Evolutionary conservation across 2,329 filamentous ascomycete genomes (phyloP).

Genomic region (Phyllosticta paracitricarpa): DNA sequence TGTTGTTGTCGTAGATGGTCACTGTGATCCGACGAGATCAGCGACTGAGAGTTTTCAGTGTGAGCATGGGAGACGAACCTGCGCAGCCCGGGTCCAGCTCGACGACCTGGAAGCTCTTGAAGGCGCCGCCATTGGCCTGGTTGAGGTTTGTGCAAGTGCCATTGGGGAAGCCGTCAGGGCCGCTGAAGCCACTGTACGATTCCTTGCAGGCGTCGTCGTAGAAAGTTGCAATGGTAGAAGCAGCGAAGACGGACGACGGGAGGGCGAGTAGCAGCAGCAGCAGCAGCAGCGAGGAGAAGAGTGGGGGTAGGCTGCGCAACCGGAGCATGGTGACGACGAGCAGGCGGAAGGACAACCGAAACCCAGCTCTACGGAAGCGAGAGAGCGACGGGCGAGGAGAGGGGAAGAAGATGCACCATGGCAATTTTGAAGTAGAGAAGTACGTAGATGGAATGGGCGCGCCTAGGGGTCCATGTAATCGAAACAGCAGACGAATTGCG

Average conservation of each 20-base stretch:
- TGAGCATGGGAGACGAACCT: background rate
- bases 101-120: constrained; percentile 3
- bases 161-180: constrained; percentile 5
- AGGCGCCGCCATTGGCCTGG: background rate
- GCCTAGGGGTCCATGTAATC: background rate
- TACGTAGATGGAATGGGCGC: background rate
- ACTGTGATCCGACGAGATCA: background rate
- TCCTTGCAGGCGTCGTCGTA: constrained; percentile 2
- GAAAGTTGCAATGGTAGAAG: background rate
- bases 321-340: background rate
- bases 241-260: background rate
- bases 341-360: background rate
- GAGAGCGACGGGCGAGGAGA: background rate
- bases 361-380: background rate
- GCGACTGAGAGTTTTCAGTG: too few relatives aligned
- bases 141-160: background rate
- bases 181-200: background rate
- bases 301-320: background rate
- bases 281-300: background rate
- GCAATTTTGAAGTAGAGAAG: background rate
- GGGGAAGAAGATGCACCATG: background rate
- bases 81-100: constrained; percentile 1
- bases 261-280: background rate
- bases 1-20: constrained; percentile 5
- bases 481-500: background rate